Evolutionary conservation across 2,329 filamentous ascomycete species (phyloP).

Genomic region (Cytospora piceicola): DNA sequence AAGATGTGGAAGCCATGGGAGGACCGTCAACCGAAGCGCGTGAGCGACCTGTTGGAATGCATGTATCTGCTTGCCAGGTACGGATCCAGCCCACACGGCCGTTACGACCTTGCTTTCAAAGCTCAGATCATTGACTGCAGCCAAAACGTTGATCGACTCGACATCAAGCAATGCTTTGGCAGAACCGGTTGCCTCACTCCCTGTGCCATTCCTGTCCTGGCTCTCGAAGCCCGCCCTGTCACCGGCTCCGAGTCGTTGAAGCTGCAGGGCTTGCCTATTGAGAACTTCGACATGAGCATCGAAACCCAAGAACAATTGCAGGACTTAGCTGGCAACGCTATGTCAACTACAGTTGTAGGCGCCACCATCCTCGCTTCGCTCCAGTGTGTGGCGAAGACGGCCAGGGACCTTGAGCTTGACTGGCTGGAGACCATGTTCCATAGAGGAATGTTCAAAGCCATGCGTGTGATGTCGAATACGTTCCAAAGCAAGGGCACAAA

Average conservation of each 20-base stretch:
- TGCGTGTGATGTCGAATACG: neutral
- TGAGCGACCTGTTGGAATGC: conserved; percentile 70
- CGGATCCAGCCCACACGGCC: neutral
- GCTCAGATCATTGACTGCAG: conserved; percentile 63
- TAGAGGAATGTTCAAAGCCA: neutral
- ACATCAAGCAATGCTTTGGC: conserved; percentile 50
- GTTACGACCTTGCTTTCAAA: conserved; percentile 57
- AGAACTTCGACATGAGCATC: conserved; percentile 64
- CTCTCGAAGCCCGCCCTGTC: conserved; percentile 62
- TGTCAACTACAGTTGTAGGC: conserved; percentile 75
- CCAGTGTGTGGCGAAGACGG: conserved; percentile 6
- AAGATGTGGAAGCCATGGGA: conserved; percentile 52
- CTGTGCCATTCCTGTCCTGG: conserved; percentile 62
- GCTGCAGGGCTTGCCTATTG: conserved; percentile 70
- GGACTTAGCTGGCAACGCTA: conserved; percentile 78
- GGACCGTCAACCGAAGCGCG: conserved; percentile 56
- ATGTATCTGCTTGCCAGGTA: conserved; percentile 41
- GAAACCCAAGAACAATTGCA: conserved; percentile 66
- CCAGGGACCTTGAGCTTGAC: neutral
- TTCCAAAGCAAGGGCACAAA: neutral
- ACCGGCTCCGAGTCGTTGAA: conserved; percentile 65
- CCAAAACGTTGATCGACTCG: conserved; percentile 70
- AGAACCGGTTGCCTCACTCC: conserved; percentile 72
- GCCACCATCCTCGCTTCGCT: conserved; percentile 64
- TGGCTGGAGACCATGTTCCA: conserved; percentile 18